Evolutionary conservation across 2,329 filamentous ascomycete species (phyloP).

Genomic region (Penicillium fuscoglaucum): DNA sequence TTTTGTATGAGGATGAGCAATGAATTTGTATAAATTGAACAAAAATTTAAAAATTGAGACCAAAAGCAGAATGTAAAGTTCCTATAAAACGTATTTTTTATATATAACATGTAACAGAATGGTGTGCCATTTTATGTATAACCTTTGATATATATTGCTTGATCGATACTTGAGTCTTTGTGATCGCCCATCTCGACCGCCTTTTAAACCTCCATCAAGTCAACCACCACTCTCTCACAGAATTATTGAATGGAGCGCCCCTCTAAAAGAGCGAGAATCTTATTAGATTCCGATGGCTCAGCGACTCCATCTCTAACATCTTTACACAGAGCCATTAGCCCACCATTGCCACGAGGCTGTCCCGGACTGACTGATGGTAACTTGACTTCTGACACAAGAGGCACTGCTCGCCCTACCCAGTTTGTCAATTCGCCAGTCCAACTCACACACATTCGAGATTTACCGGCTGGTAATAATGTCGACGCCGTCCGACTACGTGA

Average conservation of each 20-base stretch:
- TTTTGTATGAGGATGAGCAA: background rate
- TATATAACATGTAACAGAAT: background rate
- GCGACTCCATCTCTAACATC: background rate
- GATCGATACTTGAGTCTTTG: background rate
- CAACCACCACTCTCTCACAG: background rate
- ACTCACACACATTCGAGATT: constrained; percentile 67
- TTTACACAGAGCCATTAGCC: constrained; percentile 6
- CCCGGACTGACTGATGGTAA: background rate
- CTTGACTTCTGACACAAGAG: background rate
- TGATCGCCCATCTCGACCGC: constrained; percentile 4
- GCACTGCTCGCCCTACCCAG: no score
- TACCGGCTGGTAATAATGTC: constrained; percentile 61
- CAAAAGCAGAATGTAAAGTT: background rate
- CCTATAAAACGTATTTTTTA: background rate
- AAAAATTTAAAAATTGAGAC: background rate
- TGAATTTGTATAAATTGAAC: background rate
- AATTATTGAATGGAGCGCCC: constrained; percentile 3
- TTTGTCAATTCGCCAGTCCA: constrained; percentile 62
- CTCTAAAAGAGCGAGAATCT: background rate
- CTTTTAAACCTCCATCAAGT: background rate
- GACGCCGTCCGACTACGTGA: constrained; percentile 67
- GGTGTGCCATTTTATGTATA: background rate
- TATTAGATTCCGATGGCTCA: background rate
- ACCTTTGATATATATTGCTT: background rate
- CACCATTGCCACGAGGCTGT: background rate